phyloP scores from a whole-genome alignment of 1,139 yeast genomes.

The Yamadazyma oceani region DNA sequence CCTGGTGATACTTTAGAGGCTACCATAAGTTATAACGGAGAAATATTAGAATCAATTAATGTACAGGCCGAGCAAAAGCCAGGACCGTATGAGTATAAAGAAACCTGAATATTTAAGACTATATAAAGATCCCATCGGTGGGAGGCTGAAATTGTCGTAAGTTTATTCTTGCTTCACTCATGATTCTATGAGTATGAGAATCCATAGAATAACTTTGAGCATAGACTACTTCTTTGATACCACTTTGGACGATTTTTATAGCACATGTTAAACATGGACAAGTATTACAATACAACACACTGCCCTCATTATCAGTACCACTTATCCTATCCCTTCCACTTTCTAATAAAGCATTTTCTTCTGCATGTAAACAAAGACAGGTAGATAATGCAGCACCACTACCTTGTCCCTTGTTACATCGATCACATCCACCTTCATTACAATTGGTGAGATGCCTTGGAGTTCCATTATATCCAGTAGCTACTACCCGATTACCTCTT shows the following conservation, averaged over 20 bases:
- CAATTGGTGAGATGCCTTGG: slow-evolving; percentile 87
- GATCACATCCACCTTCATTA: slow-evolving; percentile 90
- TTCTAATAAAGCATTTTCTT: slow-evolving; percentile 91
- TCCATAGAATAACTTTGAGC: slow-evolving; percentile 95
- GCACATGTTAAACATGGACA: slow-evolving; percentile 97
- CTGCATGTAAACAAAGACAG: slow-evolving; percentile 93
- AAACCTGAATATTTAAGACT: slow-evolving; percentile 32
- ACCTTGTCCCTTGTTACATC: slow-evolving; percentile 78
- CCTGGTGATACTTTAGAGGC: slow-evolving; percentile 82
- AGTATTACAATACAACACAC: slow-evolving; percentile 89
- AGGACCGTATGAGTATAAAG: slow-evolving; percentile 73
- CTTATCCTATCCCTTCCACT: slow-evolving; percentile 84
- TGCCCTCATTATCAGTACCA: slow-evolving; percentile 28
- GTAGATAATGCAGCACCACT: slow-evolving; percentile 64
- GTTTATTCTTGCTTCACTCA: slow-evolving; percentile 69
- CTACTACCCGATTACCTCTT: slow-evolving; percentile 79
- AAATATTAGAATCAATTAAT: slow-evolving; percentile 52
- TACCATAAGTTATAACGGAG: slow-evolving; percentile 54
- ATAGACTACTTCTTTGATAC: slow-evolving; percentile 89
- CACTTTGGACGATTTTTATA: slow-evolving; percentile 90
- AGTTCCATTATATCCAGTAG: slow-evolving; percentile 98
- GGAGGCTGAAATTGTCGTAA: slow-evolving; percentile 77
- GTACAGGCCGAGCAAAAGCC: slow-evolving; percentile 64
- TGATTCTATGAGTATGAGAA: slow-evolving; percentile 62
- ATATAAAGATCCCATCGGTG: slow-evolving; percentile 43